Evolutionary conservation across 441 rosid genomes (phyloP).

Genomic region (Populus hybrid): DNA sequence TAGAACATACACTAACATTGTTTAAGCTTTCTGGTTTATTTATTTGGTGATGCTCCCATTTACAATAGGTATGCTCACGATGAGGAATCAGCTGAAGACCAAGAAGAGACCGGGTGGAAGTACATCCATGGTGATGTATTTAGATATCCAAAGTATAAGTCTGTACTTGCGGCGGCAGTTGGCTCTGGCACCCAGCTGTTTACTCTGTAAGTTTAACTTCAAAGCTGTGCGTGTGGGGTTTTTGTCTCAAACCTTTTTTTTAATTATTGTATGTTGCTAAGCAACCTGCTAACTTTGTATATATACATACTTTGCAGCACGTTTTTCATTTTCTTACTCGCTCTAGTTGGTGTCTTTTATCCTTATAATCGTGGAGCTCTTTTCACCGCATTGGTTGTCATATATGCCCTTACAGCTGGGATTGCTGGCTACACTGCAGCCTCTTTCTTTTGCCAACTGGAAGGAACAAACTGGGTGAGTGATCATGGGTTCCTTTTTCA

Average conservation of each 20-base stretch:
- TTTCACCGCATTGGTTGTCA: slow-evolving; percentile 69
- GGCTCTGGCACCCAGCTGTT: slow-evolving; percentile 66
- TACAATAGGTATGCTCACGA: slow-evolving; percentile 58
- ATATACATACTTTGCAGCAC: slow-evolving; percentile 30
- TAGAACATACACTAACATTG: not conserved
- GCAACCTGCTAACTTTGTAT: not conserved
- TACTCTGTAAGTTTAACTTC: slow-evolving; percentile 43
- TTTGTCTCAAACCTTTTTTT: not conserved
- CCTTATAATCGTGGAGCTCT: slow-evolving; percentile 78
- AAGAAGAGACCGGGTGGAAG: slow-evolving; percentile 76
- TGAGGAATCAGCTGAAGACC: slow-evolving; percentile 72
- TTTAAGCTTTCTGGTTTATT: not conserved
- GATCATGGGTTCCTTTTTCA: not conserved
- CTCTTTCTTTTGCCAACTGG: slow-evolving; percentile 72
- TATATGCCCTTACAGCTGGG: slow-evolving; percentile 69
- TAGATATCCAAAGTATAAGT: slow-evolving; percentile 53
- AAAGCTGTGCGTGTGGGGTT: not conserved
- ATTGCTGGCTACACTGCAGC: slow-evolving; percentile 66
- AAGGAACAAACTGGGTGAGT: slow-evolving; percentile 67
- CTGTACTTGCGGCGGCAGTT: slow-evolving; percentile 54
- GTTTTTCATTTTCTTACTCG: slow-evolving; percentile 56
- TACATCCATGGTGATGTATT: slow-evolving; percentile 69
- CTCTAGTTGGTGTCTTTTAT: slow-evolving; percentile 72
- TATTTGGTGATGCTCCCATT: not conserved
- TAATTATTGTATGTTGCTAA: not conserved